Evolutionary conservation across 352 stramenopile species (phyloP), one percentile per base, ranked within the genome.

Genomic region (Peronospora tabacina): DNA sequence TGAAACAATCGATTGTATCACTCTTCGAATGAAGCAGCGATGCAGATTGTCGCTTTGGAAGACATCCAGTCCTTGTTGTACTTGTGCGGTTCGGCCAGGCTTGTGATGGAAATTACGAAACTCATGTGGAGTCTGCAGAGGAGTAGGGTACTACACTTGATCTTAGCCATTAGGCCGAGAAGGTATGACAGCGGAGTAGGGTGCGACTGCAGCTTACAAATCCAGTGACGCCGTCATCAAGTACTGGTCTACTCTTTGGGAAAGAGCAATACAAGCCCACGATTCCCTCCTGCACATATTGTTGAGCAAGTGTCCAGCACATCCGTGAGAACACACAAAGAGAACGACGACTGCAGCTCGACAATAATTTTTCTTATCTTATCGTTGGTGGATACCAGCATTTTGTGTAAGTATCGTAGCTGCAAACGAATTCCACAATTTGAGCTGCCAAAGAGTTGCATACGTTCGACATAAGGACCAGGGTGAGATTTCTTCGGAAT

Each of bases 41-140:
- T 60, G 28, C 58, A 67, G 19, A 34, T 44, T 12, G 40, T 60
- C 5, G 47, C 54, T 10, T 35, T 67, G 29, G 57, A 49, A 34
- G 59, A 54, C 7, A 32, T 40, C 7, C 28, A 59, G 7, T 55
- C 39, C 2, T 67, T 48, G 59, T 16, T 67, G 28, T 51, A 50
- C 22, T 1, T 63, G 16, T 67, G 59, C 22, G 34, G 13, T 15
- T 2, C 56, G n/a, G 19, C 22, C 9, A 67, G 57, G 12, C 11
- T 13, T 9, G 22, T 50, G 10, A 7, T 63, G 59, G 54, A 16
- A 16, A 44, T 5, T 66, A 34, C 16, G 46, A 28, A 16, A 33
- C 15, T 17, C 33, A 48, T 7, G 28, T 52, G 10, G 34, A 49
- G 11, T n/a, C 37, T 38, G 56, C 26, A 6, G 24, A 33, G 15